Evolutionary conservation across 495 filamentous ascomycete species (phyloP).

Genomic region (Ascobolus immersus): DNA sequence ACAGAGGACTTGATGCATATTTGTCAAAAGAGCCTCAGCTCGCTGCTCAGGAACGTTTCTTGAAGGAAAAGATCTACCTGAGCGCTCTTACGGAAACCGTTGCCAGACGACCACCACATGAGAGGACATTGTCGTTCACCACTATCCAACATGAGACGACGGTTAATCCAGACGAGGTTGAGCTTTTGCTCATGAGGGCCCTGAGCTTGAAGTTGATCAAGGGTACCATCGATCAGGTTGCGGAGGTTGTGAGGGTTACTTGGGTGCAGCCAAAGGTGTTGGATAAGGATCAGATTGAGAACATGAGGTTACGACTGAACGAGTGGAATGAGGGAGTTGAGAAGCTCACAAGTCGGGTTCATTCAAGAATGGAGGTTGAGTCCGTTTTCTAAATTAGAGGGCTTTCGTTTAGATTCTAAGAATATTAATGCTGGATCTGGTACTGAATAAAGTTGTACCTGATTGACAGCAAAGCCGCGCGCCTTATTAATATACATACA

Average conservation of each 20-base stretch:
- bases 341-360: conserved; percentile 30
- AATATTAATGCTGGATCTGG: neutral
- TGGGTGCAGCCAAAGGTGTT: conserved; percentile 98
- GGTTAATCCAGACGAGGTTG: conserved; percentile 69
- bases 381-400: neutral
- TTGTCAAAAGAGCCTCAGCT: conserved; percentile 57
- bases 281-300: conserved; percentile 86
- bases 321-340: conserved; percentile 95
- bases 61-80: conserved; percentile 93
- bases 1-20: conserved; percentile 52
- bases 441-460: no score
- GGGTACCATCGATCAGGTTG: conserved; percentile 91
- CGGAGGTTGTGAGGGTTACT: conserved; percentile 73
- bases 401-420: neutral
- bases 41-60: conserved; percentile 47
- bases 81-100: conserved; percentile 87
- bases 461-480: no score
- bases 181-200: conserved; percentile 97
- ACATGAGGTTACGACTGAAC: conserved; percentile 62
- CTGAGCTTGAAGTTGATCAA: conserved; percentile 69
- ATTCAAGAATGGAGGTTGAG: neutral
- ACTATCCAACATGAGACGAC: conserved; percentile 81
- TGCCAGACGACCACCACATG: conserved; percentile 82
- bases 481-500: no score
- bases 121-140: conserved; percentile 72